Evolutionary conservation across 306 rosid genomes (phyloP).

Genomic region (Styphnolobium japonicum): DNA sequence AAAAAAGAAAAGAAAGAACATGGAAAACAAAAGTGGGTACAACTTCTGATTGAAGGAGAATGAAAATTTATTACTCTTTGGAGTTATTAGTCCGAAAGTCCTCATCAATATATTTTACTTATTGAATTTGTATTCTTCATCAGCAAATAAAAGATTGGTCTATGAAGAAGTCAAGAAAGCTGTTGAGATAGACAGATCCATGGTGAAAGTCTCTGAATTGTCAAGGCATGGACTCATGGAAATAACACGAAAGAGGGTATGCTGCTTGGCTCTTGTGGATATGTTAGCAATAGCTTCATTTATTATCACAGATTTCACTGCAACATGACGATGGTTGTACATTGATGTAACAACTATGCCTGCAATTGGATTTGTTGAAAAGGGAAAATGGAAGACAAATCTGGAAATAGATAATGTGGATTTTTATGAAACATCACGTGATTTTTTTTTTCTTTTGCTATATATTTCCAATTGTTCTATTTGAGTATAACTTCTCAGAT

Average conservation of each 20-base stretch:
- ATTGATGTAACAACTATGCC: constrained; percentile 14
- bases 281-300: constrained; percentile 17
- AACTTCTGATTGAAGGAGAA: no score
- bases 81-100: constrained; percentile 18
- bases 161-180: constrained; percentile 97
- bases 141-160: constrained; percentile 90
- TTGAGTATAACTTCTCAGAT: not conserved
- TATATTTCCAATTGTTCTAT: constrained; percentile 3
- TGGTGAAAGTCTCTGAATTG: constrained; percentile 88
- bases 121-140: constrained; percentile 31
- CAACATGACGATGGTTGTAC: not conserved
- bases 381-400: not conserved
- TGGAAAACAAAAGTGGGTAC: no score
- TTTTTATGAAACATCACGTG: not conserved
- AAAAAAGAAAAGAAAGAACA: no score
- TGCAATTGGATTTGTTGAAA: constrained; percentile 6
- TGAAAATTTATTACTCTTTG: not conserved
- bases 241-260: constrained; percentile 96
- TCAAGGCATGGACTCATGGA: constrained; percentile 97
- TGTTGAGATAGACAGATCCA: constrained; percentile 85
- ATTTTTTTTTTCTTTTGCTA: not conserved
- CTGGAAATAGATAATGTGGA: constrained; percentile 7
- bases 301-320: not conserved
- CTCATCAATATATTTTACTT: constrained; percentile 8
- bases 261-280: constrained; percentile 23